Conservation (phyloP, 495 filamentous ascomycete genomes). For the Barbatosphaeria neglecta region DNA sequence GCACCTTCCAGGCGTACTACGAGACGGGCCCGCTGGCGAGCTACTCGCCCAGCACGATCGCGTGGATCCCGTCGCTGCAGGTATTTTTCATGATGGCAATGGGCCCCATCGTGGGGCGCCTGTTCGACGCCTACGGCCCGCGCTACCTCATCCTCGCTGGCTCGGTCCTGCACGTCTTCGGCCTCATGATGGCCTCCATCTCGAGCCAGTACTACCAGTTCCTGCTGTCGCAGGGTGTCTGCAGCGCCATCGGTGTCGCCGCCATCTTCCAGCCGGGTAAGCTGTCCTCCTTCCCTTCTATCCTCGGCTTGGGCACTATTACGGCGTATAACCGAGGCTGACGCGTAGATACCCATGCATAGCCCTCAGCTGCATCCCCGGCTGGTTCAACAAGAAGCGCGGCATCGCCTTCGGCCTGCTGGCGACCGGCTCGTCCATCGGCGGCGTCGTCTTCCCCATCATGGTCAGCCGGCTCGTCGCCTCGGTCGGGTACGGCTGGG, state of each 20-base stretch:
- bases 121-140: constrained; percentile 57
- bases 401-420: constrained; percentile 54
- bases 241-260: constrained; percentile 20
- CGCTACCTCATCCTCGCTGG: constrained; percentile 44
- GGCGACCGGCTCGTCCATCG: constrained; percentile 46
- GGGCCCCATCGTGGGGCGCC: constrained; percentile 42
- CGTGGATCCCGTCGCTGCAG: constrained; percentile 46
- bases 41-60: constrained; percentile 35
- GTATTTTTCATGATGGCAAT: constrained; percentile 41
- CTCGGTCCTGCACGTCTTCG: constrained; percentile 52
- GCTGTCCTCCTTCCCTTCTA: not conserved
- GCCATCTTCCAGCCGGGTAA: constrained; percentile 25
- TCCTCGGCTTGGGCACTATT: not conserved
- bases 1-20: constrained; percentile 51
- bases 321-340: not conserved
- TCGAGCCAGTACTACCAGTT: constrained; percentile 50
- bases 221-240: constrained; percentile 43
- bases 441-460: constrained; percentile 52
- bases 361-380: constrained; percentile 2
- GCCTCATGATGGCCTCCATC: constrained; percentile 61
- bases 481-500: constrained; percentile 50
- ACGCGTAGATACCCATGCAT: not conserved
- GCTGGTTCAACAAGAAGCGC: constrained; percentile 53
- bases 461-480: constrained; percentile 48
- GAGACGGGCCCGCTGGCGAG: constrained; percentile 30